Percentiles rank a stretch among this genome's conserved stretches.
phyloP scores from a whole-genome alignment of 2,329 filamentous ascomycete species.

The Verticillium dahliae region DNA sequence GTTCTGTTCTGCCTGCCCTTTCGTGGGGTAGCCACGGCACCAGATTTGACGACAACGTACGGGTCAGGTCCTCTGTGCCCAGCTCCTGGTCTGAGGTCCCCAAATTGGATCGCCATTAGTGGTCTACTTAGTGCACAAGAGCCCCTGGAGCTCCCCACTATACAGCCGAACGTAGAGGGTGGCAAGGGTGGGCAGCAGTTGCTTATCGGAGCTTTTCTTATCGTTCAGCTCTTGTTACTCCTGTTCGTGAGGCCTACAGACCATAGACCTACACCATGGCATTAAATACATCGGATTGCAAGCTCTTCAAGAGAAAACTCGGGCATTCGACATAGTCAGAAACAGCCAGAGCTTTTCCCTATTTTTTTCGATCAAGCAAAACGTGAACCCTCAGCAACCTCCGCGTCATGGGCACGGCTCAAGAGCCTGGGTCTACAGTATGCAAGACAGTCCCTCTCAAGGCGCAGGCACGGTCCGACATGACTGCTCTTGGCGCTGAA shows the following conservation, averaged over 20 bases:
- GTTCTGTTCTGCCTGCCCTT: no score
- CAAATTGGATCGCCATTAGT: not conserved
- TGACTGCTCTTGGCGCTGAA: constrained; percentile 1
- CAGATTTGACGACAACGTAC: not conserved
- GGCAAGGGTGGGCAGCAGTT: not conserved
- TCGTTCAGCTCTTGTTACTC: not conserved
- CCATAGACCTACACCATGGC: no score
- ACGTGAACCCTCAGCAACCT: not conserved
- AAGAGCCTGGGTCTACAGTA: not conserved
- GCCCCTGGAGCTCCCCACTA: not conserved
- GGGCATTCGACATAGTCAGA: no score
- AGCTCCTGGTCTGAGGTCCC: not conserved
- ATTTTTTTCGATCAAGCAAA: no score
- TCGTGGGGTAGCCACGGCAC: not conserved
- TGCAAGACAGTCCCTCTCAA: not conserved
- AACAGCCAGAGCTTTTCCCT: no score
- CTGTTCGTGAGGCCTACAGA: no score
- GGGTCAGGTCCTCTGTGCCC: not conserved
- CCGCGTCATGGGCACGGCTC: not conserved
- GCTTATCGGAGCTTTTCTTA: not conserved
- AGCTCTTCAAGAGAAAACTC: no score
- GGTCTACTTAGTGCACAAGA: not conserved
- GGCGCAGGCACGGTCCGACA: constrained; percentile 1
- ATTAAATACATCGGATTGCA: no score
- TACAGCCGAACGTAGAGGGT: not conserved